phyloP scores from a whole-genome alignment of 2,329 filamentous ascomycete species.

The Sporothrix brasiliensis region DNA sequence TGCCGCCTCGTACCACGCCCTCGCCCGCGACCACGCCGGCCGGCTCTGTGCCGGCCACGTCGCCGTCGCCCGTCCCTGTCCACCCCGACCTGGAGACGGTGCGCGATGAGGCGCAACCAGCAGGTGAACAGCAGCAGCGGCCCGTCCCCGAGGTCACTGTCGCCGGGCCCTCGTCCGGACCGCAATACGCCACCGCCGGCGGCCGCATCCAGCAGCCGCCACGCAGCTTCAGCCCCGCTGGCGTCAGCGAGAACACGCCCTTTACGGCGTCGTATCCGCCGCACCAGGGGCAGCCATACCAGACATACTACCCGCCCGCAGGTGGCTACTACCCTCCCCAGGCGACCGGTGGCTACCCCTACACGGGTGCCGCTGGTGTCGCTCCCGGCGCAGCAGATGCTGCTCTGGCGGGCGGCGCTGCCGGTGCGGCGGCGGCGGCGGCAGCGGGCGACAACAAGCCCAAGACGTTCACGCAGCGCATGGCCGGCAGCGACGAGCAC shows the following conservation, averaged over 20 bases:
- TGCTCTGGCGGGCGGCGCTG: neutral
- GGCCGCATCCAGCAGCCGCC: neutral
- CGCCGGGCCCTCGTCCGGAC: constrained; percentile 3
- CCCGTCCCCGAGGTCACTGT: neutral
- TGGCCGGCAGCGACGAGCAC: constrained; percentile 29
- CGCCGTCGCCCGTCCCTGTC: constrained; percentile 1
- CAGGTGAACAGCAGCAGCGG: neutral
- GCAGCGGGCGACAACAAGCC: neutral
- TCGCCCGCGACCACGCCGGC: neutral
- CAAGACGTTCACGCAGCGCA: constrained; percentile 26
- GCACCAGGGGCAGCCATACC: neutral
- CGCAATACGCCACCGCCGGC: neutral
- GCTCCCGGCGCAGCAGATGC: constrained; percentile 1
- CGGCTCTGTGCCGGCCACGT: neutral
- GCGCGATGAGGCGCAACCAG: neutral
- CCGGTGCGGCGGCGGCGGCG: neutral
- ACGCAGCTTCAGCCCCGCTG: constrained; percentile 24
- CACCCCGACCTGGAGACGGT: neutral
- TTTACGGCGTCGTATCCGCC: constrained; percentile 15
- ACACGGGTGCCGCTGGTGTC: neutral
- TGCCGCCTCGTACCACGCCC: neutral
- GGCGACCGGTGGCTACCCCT: constrained; percentile 13
- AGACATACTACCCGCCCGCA: neutral
- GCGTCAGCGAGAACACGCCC: constrained; percentile 21
- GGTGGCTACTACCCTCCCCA: constrained; percentile 18